Evolutionary conservation across 2,329 filamentous ascomycete genomes (phyloP).

Genomic region (Dichotomopilus funicola): DNA sequence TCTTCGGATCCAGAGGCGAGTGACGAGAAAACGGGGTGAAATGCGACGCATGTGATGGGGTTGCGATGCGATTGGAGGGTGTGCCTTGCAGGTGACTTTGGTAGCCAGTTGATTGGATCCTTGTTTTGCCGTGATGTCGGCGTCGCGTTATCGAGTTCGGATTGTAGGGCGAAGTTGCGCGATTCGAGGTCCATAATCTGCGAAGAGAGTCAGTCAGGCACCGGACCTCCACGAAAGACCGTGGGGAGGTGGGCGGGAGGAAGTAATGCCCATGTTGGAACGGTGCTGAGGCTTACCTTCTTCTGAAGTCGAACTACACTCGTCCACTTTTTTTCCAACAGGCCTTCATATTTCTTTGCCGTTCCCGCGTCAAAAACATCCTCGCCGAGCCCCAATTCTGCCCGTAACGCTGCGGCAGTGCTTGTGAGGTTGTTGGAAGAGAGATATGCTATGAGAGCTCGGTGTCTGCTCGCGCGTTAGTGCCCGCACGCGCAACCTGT

Average conservation of each 20-base stretch:
- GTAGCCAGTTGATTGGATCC: slow-evolving; percentile 81
- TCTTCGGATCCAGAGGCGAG: slow-evolving; percentile 88
- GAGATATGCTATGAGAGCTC: slow-evolving; percentile 87
- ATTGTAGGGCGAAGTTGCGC: slow-evolving; percentile 64
- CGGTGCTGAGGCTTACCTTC: slow-evolving; percentile 53
- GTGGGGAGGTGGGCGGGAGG: neutral
- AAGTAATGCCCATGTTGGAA: neutral
- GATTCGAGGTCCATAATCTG: slow-evolving; percentile 92
- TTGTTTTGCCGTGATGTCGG: slow-evolving; percentile 70
- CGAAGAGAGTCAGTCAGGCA: slow-evolving; percentile 10
- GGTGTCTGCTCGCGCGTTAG: slow-evolving; percentile 58
- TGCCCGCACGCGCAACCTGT: neutral
- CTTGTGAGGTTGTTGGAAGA: slow-evolving; percentile 64
- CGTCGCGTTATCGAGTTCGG: slow-evolving; percentile 77
- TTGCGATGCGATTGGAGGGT: slow-evolving; percentile 75
- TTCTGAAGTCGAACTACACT: slow-evolving; percentile 91
- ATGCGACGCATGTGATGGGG: slow-evolving; percentile 80
- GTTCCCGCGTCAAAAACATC: slow-evolving; percentile 69
- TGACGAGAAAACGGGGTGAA: slow-evolving; percentile 86
- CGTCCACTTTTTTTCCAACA: slow-evolving; percentile 98
- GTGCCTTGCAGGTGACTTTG: slow-evolving; percentile 73
- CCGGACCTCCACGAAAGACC: neutral
- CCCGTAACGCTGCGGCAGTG: slow-evolving; percentile 63
- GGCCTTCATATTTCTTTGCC: slow-evolving; percentile 86
- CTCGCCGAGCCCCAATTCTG: slow-evolving; percentile 68